Evolutionary conservation across 2,329 filamentous ascomycete species (phyloP).

Genomic region (Fusarium austroafricanum): DNA sequence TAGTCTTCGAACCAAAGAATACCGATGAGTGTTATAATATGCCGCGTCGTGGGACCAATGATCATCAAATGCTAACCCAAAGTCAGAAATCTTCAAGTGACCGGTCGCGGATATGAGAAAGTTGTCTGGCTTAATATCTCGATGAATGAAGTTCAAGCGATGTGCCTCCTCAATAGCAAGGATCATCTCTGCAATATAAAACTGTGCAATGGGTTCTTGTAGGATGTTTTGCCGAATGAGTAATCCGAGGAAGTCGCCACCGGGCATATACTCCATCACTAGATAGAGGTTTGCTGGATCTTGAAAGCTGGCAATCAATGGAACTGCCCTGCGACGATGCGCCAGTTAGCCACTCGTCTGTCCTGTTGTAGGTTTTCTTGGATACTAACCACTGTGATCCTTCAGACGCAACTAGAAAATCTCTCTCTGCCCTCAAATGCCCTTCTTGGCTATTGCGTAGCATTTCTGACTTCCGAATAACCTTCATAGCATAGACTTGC

Average conservation of each 20-base stretch:
- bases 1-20: slow-evolving; percentile 80
- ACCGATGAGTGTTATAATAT: slow-evolving; percentile 87
- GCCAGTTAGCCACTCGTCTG: background rate
- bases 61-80: slow-evolving; percentile 93
- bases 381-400: slow-evolving; percentile 78
- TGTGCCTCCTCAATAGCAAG: slow-evolving; percentile 94
- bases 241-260: slow-evolving; percentile 90
- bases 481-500: slow-evolving; percentile 93
- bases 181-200: slow-evolving; percentile 96
- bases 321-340: slow-evolving; percentile 76
- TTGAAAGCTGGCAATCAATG: slow-evolving; percentile 89
- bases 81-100: slow-evolving; percentile 95
- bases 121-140: slow-evolving; percentile 97
- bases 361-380: background rate
- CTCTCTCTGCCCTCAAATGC: slow-evolving; percentile 88
- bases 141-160: slow-evolving; percentile 88
- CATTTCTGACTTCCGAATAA: slow-evolving; percentile 95
- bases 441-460: slow-evolving; percentile 90
- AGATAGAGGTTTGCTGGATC: slow-evolving; percentile 87
- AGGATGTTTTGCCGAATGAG: slow-evolving; percentile 87
- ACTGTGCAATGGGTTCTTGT: slow-evolving; percentile 80
- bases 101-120: slow-evolving; percentile 90
- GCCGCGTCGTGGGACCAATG: slow-evolving; percentile 92
- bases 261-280: slow-evolving; percentile 98
- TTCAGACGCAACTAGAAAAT: slow-evolving; percentile 89